Evolutionary conservation across 2,329 filamentous ascomycete species (phyloP), one percentile per base, ranked within the genome.

Genomic region (Claviceps digitariae): DNA sequence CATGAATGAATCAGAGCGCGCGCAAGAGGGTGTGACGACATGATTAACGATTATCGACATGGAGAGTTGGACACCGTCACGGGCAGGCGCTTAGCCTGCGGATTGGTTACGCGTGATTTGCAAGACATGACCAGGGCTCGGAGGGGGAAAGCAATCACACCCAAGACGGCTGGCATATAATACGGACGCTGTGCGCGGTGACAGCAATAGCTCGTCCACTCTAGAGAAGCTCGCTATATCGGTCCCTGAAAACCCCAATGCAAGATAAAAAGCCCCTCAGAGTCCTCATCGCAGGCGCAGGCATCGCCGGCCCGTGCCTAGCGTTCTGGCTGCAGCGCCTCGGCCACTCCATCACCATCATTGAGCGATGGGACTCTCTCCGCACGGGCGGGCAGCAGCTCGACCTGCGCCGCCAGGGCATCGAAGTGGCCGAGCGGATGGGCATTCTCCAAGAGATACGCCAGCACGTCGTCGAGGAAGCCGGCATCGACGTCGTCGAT

Each of bases 401-500:
- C 41, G 74, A 76, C 57, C 61, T 77, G 5, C 69, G 73, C 1
- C 66, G 64, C 1, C 67, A 70, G 20, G 73, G 72, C 2, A 62
- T 75, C 4, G 58, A 64, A 3, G 63, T 71, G 4, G 62, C 72
- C n/a, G 61, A 67, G 25, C 63, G 60, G 15, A 69, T 74, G 62
- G 71, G 72, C 0, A 60, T 76, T 8, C 57, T 72, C 9, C 60
- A 64, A 0, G 59, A 59, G 0, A 61, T 75, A 20, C 66, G 66
- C 5, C 60, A 57, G 10, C 65, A 63, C 20, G 58, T 61, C 1
- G 73, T 78, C 17, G 58, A 72, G 12, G 76, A 83, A 64, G 56
- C 64, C 44, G 81, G 79, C 4, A n/a, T 78, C 2, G 59, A 68
- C 21, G 55, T 78, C 13, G 69, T 80, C 34, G 67, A 79, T 57